These are phyloP conservation scores for Hericium coralloides DNA, from an alignment of 768 basidiomycete genomes.

Conservation along the genomic window DNA sequence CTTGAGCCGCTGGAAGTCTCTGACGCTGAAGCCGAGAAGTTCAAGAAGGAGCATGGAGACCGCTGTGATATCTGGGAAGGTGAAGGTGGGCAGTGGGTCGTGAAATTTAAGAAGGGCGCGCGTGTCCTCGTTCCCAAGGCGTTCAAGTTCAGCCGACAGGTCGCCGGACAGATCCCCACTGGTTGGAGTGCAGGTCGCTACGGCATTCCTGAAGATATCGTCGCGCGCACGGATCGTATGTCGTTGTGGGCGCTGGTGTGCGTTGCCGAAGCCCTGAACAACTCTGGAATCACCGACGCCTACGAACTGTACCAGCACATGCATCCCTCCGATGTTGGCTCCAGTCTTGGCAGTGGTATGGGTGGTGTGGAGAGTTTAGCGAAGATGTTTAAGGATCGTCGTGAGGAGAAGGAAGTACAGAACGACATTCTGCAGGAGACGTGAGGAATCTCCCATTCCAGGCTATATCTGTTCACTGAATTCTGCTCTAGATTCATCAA, in stretches of 20 bases:
- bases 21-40: constrained; percentile 84
- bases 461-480: background rate
- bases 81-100: constrained; percentile 92
- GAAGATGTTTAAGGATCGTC: constrained; percentile 98
- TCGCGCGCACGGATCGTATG: constrained; percentile 87
- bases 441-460: constrained; percentile 35
- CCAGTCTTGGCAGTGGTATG: constrained; percentile 94
- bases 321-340: constrained; percentile 95
- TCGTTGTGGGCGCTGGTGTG: constrained; percentile 93
- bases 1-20: constrained; percentile 93
- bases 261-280: constrained; percentile 92
- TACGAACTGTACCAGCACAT: constrained; percentile 97
- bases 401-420: constrained; percentile 96
- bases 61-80: constrained; percentile 94
- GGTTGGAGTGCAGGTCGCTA: constrained; percentile 97
- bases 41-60: constrained; percentile 94
- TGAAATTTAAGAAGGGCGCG: constrained; percentile 98
- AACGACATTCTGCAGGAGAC: constrained; percentile 98
- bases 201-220: constrained; percentile 94
- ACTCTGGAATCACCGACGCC: constrained; percentile 95
- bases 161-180: constrained; percentile 94
- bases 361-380: constrained; percentile 86
- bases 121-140: constrained; percentile 91
- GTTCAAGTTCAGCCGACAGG: constrained; percentile 87
- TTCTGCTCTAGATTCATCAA: constrained; percentile 72